Conservation (phyloP, 371 early-diverging fungal genomes). For the Lichtheimia corymbifera region DNA sequence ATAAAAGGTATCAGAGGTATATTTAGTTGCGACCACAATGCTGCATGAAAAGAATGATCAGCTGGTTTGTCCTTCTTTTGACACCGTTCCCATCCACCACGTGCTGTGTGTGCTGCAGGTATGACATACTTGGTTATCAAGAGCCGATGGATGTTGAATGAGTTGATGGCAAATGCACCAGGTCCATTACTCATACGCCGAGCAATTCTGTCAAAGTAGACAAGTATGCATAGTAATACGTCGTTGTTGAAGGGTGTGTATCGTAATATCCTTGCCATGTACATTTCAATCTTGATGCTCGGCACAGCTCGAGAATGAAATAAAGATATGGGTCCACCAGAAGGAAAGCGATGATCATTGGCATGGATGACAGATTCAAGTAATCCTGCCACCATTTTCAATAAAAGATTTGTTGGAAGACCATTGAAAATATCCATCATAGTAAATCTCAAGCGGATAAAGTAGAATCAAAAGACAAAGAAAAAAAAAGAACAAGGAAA, state of each 20-base stretch:
- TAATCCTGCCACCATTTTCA: conserved; percentile 52
- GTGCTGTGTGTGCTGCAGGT: background rate
- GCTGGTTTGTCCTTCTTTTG: too few relatives aligned
- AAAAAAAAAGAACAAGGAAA: too few relatives aligned
- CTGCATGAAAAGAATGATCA: conserved; percentile 27
- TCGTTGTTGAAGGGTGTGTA: conserved; percentile 81
- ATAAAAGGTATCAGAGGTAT: conserved; percentile 80
- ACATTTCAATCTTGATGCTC: conserved; percentile 65
- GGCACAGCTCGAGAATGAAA: conserved; percentile 87
- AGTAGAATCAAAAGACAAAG: too few relatives aligned
- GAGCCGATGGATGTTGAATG: conserved; percentile 83
- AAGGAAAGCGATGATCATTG: conserved; percentile 61
- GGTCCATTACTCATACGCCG: background rate
- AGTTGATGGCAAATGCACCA: conserved; percentile 56
- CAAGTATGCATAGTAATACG: conserved; percentile 71
- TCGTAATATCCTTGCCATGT: conserved; percentile 68
- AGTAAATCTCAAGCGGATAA: too few relatives aligned
- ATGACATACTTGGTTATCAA: conserved; percentile 59
- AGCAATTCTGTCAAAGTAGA: conserved; percentile 87
- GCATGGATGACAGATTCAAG: conserved; percentile 56
- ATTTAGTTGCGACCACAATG: conserved; percentile 80
- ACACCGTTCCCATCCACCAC: background rate
- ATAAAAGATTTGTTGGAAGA: conserved; percentile 3
- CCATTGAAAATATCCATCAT: too few relatives aligned
- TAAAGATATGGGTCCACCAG: conserved; percentile 46